Percentiles rank a stretch among this genome's conserved stretches.
These are phyloP conservation scores for Botrytis pseudocinerea DNA, from an alignment of 2,329 filamentous ascomycete species.

Conservation along the genomic window DNA sequence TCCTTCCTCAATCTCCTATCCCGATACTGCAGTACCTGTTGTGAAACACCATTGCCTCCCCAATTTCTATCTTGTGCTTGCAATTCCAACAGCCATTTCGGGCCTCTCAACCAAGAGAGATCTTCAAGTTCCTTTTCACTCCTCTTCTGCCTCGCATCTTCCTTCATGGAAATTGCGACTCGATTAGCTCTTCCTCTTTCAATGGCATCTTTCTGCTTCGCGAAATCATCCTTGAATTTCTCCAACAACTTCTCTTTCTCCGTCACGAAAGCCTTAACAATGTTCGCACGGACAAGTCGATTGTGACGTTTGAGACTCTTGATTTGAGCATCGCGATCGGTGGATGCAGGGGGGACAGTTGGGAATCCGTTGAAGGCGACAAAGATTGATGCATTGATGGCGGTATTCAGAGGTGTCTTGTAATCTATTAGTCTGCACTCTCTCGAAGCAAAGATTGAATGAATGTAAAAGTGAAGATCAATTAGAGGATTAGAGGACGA, in stretches of 20 bases:
- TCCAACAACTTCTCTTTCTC: conserved; percentile 20
- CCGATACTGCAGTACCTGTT: conserved; percentile 26
- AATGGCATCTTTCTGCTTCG: not conserved
- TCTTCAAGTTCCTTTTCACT: not conserved
- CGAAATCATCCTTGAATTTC: not conserved
- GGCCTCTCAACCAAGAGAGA: not conserved
- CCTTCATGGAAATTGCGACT: not conserved
- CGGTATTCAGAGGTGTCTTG: conserved; percentile 14
- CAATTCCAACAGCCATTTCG: conserved; percentile 4
- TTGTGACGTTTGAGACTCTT: conserved; percentile 33
- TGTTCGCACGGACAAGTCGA: conserved; percentile 31
- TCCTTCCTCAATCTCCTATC: not conserved
- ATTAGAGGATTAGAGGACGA: not conserved
- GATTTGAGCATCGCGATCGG: conserved; percentile 26
- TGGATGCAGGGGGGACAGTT: not conserved
- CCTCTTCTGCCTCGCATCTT: conserved; percentile 6
- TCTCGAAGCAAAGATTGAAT: rapidly evolving
- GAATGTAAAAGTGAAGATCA: not conserved
- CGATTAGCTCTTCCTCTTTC: not conserved
- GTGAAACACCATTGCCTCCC: conserved; percentile 23
- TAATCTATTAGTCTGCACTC: not conserved
- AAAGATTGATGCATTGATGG: conserved; percentile 33
- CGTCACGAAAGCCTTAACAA: conserved; percentile 26
- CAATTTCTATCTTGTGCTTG: not conserved
- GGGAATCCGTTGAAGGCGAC: conserved; percentile 32